Base-by-base conservation (phyloP, 2,329 filamentous ascomycete species). In the Aspergillus fumigatus region DNA sequence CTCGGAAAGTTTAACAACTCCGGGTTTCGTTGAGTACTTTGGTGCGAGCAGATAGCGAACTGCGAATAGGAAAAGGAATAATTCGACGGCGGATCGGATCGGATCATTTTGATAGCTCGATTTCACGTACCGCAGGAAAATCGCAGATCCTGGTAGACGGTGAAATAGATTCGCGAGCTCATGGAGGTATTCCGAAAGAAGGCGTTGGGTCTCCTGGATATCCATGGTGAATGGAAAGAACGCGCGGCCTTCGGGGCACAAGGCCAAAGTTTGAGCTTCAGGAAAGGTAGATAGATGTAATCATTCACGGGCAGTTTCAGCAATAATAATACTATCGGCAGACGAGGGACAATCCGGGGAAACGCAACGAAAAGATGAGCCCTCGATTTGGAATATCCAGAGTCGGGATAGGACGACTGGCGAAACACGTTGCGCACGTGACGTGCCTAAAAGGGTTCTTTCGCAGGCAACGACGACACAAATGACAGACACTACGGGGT, bases 81-180 rank as follows among this genome's bases (percentile, higher is more conserved):
- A 80, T 77, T 99, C 94, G 64, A 99, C 90, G 41, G 90, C 91
- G 52, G 91, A 96, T 53, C 95, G 88, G 55, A 97, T 86, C 9
- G 94, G 94, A 68, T 99, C 94, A 72, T 99, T 89, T 78, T 99
- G 94, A 79, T 99, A 97, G 73, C 92, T 96, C 56, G 92, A 96
- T 74, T 90, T 90, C 71, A 99, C 92, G 77, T 99, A 99, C 61
- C 94, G 90, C 65, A 96, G 84, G 68, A 97, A 82, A 66, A 99
- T 96, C 45, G 93, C 90, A 29, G 93, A 97, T 52, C 94, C 94
- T 29, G 94, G 95, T 41, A 99, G 84, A 69, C 89, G 90, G 69
- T 97, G 92, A 72, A 99, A 95, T 56, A 87, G 82, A 57, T 84
- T 78, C 53, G 82, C 78, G 53, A 82, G 77, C 62, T 81, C 78